Evolutionary conservation across 768 basidiomycete species (phyloP).

Genomic region (Favolaschia claudopus): DNA sequence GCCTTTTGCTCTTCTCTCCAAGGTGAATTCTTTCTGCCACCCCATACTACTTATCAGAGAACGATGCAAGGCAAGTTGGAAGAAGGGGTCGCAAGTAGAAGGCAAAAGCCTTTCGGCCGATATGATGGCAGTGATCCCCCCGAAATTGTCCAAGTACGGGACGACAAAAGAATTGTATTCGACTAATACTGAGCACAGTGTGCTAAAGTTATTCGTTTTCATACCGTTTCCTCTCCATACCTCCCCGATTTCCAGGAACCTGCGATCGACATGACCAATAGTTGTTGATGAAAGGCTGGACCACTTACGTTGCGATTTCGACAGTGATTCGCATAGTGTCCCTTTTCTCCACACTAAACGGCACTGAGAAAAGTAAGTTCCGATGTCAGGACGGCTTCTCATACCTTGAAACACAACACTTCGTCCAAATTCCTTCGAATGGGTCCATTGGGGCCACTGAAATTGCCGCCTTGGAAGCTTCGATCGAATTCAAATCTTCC

Average conservation of each 20-base stretch:
- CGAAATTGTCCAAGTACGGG: too few species aligned
- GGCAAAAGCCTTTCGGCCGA: too few species aligned
- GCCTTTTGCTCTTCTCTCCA: conserved; percentile 62
- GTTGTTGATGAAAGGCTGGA: not conserved
- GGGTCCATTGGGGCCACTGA: conserved; percentile 38
- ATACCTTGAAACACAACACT: conserved; percentile 87
- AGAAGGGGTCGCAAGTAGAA: too few species aligned
- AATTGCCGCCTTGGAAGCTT: conserved; percentile 45
- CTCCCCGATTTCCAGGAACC: conserved; percentile 88
- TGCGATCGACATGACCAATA: not conserved
- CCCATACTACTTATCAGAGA: conserved; percentile 74
- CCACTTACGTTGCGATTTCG: conserved; percentile 73
- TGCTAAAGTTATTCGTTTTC: conserved; percentile 34
- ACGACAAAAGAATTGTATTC: not conserved
- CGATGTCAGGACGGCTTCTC: conserved; percentile 25
- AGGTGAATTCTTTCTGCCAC: conserved; percentile 88
- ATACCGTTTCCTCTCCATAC: conserved; percentile 66
- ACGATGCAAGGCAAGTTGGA: too few species aligned
- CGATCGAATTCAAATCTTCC: conserved; percentile 85
- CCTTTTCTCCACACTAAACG: conserved; percentile 84
- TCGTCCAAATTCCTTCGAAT: conserved; percentile 80
- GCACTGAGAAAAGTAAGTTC: not conserved
- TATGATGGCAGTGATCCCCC: too few species aligned
- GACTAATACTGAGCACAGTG: conserved; percentile 1
- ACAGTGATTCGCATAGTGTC: conserved; percentile 96